phyloP scores from a whole-genome alignment of 2,329 filamentous ascomycete genomes.

The Tricladium varicosporioides region DNA sequence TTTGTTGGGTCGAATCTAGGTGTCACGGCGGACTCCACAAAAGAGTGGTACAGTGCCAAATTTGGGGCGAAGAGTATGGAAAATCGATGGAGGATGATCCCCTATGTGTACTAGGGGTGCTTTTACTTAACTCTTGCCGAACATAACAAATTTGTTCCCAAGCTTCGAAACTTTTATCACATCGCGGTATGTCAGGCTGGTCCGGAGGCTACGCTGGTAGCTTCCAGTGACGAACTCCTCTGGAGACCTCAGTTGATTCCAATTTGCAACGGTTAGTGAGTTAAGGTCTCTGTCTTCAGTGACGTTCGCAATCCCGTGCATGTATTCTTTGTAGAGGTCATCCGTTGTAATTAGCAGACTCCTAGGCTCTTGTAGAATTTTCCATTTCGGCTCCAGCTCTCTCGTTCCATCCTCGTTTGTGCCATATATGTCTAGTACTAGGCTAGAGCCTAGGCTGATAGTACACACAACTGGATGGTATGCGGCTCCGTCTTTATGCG shows the following conservation, averaged over 20 bases:
- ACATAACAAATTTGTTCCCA: constrained; percentile 62
- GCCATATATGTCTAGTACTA: constrained; percentile 75
- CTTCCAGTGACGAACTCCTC: constrained; percentile 48
- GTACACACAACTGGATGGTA: constrained; percentile 90
- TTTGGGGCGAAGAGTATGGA: constrained; percentile 67
- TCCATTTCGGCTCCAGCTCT: constrained; percentile 48
- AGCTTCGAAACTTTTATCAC: constrained; percentile 78
- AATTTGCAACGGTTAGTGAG: constrained; percentile 65
- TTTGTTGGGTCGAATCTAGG: constrained; percentile 81
- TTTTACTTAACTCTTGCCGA: constrained; percentile 32
- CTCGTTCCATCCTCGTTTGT: constrained; percentile 61
- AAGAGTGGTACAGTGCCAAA: constrained; percentile 72
- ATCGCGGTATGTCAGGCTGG: constrained; percentile 80
- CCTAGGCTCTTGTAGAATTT: constrained; percentile 78
- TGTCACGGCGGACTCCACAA: constrained; percentile 75
- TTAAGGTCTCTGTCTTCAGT: constrained; percentile 64
- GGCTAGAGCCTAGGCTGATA: constrained; percentile 74
- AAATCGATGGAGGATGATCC: constrained; percentile 73
- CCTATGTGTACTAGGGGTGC: constrained; percentile 54
- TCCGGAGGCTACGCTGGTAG: constrained; percentile 58
- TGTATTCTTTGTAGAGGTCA: constrained; percentile 64
- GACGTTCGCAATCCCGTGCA: constrained; percentile 73
- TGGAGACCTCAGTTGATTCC: constrained; percentile 59
- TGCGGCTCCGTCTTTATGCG: constrained; percentile 87
- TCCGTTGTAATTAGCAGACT: constrained; percentile 74